Base-by-base conservation (phyloP, 352 stramenopile species). In the Hyaloperonospora brassicae region DNA sequence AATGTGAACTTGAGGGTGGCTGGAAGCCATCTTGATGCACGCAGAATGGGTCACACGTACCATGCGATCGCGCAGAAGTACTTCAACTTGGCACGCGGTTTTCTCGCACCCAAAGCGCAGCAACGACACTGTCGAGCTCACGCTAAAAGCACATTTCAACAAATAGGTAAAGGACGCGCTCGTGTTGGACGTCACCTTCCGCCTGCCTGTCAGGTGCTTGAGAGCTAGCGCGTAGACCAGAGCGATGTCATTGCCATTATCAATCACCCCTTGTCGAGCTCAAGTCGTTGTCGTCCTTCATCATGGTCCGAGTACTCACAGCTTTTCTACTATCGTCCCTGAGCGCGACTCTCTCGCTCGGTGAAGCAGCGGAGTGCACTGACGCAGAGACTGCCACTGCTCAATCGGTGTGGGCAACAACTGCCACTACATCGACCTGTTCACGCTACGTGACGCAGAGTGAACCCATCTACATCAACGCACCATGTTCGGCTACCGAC, bases 401-500 rank as follows among this genome's bases (percentile, higher is more conserved):
- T 14, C 14, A 58, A 5, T 56, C 44, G 2, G 40, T 64, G 11
- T 70, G 59, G 57, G 45, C n/a, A 11, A 9, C 41, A 22, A 55
- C 59, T 31, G 40, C 30, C n/a, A 62, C 2, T 17, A 23, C 52
- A 11, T 34, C 51, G 5, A 47, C 55, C 5, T 72, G 63, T 39
- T 27, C 43, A 2, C 21, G 39, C 2, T 72, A 68, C 38, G 47
- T 62, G 34, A 62, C 52, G 7, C 35, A 46, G 50, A 62, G 39
- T 1, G 27, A 58, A 38, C 55, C 52, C 2, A 36, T 71, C 22
- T 53, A 48, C 34, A 38, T 71, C 1, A 55, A 62, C 25, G 59
- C 55, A 2, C 63, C 63, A 11, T 72, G 63, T 31, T 52, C 38
- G 7, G 63, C 63, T 8, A 58, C 59, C 1, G 44, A 41, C 17